Conservation (phyloP, 768 basidiomycete species). For the Leccinum arenicola region DNA sequence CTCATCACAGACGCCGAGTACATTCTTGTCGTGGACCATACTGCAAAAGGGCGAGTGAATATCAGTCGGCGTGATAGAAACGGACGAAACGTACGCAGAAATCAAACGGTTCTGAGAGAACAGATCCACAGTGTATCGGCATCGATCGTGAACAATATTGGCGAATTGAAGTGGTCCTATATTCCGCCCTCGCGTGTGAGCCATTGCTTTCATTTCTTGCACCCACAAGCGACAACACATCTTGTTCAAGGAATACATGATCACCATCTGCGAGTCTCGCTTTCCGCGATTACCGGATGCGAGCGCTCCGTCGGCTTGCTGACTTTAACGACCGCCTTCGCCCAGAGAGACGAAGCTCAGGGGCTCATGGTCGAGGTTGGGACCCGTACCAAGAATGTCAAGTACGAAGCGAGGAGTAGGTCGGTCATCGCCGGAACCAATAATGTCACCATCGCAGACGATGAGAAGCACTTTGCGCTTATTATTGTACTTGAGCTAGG, state of each 20-base stretch:
- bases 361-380: conserved; percentile 91
- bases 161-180: conserved; percentile 92
- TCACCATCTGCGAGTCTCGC: conserved; percentile 92
- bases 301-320: conserved; percentile 93
- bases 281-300: conserved; percentile 95
- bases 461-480: conserved; percentile 92
- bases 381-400: conserved; percentile 95
- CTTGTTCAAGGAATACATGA: conserved; percentile 99
- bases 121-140: conserved; percentile 94
- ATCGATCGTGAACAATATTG: conserved; percentile 89
- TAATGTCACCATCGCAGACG: conserved; percentile 97
- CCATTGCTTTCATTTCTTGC: neutral
- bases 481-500: conserved; percentile 94
- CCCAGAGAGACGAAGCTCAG: conserved; percentile 92
- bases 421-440: conserved; percentile 94
- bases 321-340: conserved; percentile 80
- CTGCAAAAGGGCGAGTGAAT: conserved; percentile 36
- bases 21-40: conserved; percentile 89
- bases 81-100: conserved; percentile 59
- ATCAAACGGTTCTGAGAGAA: conserved; percentile 85
- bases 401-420: conserved; percentile 95
- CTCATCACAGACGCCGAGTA: conserved; percentile 94
- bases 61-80: neutral
- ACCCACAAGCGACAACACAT: conserved; percentile 34
- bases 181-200: neutral